Percentiles rank a stretch among this genome's conserved stretches.
Evolutionary conservation across 768 basidiomycete genomes (phyloP).

Genomic region (Podaxis sp.): DNA sequence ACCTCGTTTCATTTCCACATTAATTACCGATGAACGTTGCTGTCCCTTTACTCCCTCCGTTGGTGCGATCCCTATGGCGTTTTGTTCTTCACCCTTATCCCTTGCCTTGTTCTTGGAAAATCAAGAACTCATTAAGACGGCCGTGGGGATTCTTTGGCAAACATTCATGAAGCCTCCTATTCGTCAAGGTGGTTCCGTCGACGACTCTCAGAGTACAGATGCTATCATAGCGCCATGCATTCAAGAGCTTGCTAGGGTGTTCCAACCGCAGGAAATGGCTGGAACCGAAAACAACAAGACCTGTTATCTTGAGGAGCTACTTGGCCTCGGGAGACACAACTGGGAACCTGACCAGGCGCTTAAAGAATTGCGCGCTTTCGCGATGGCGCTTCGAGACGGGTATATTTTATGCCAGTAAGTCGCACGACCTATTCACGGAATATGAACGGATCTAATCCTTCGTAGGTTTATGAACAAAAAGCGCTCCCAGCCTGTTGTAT

Average conservation of each 20-base stretch:
- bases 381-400: neutral
- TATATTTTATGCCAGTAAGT: slow-evolving; percentile 6
- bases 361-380: neutral
- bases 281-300: neutral
- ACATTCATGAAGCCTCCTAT: neutral
- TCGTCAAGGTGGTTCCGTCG: no score
- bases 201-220: neutral
- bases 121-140: neutral
- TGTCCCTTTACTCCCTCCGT: no score
- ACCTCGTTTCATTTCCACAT: no score
- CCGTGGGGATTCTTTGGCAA: neutral
- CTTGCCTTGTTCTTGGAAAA: neutral
- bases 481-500: neutral
- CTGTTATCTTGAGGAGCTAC: neutral
- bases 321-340: neutral
- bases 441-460: neutral
- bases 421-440: no score
- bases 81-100: neutral
- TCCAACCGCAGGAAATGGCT: neutral
- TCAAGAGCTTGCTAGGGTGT: neutral
- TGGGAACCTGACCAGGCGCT: neutral
- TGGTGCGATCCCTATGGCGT: no score
- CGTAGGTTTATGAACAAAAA: neutral
- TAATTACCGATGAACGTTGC: no score
- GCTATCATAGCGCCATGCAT: neutral